Evolutionary conservation across 257 asterid genomes (phyloP), one percentile per base, ranked within the genome.

Genomic region (Thymus mandschuricus): DNA sequence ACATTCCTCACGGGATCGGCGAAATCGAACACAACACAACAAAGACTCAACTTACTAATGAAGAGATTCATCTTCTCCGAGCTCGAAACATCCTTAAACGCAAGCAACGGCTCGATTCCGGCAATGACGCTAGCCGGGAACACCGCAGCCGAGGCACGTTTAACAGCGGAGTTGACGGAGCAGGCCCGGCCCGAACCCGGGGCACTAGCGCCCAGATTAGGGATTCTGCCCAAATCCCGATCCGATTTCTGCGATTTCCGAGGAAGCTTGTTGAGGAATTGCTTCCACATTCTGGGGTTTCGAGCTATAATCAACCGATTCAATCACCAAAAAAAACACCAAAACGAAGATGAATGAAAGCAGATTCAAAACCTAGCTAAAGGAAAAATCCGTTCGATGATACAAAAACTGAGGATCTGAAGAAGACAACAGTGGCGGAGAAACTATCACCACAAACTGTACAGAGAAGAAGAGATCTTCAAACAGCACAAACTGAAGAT

Each of bases 31-130:
- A 88, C 95, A 13, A 89, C 87, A 72, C 95, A 87, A 66, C 97
- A 88, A 51, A 92, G 93, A 68, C 93, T 87, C 76, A 90, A 81
- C 90, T 92, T 92, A 76, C 96, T 92, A 50, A 92, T 86, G 86
- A 88, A 87, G 43, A 92, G 96, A 75, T 87, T 90, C 95, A 82
- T 84, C 66, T 74, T 88, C 57, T 88, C 92, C 0, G 95, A 84
- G 74, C 67, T 78, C 1, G 96, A 78, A 7, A 90, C 97, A 64
- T 92, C 95, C 70, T 83, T 88, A 65, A 90, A 92, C 28, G 98
- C 82, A n/a, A 92, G 77, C 75, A 90, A 64, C 2, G 98, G 98
- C 81, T 92, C 97, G 12, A 92, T 84, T 21, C 95, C 97, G 0
- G 92, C 82, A 67, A 88, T 82, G 72, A 79, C 80, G 60, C 88